Percentiles rank a stretch among this genome's conserved stretches.
phyloP scores from a whole-genome alignment of 345 rosid species.

The Lepidium didymum region DNA sequence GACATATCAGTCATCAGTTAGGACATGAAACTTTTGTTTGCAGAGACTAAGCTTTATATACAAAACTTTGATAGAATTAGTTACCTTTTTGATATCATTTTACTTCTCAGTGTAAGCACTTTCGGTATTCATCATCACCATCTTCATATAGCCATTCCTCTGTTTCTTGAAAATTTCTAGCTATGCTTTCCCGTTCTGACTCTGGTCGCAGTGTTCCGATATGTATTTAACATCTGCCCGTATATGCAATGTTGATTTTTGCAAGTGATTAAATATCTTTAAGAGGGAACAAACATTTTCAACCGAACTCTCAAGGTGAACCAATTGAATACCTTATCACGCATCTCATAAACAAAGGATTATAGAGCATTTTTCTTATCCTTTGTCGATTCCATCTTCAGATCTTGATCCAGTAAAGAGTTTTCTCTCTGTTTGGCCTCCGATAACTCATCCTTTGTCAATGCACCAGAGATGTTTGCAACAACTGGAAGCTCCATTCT shows the following conservation, averaged over 20 bases:
- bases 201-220: constrained; percentile 50
- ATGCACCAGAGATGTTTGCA: constrained; percentile 44
- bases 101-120: constrained; percentile 45
- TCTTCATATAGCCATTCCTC: constrained; percentile 84
- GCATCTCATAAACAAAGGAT: constrained; percentile 75
- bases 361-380: constrained; percentile 74
- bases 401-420: constrained; percentile 52
- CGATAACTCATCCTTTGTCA: constrained; percentile 46
- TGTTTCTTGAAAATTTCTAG: constrained; percentile 57
- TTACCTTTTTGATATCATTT: constrained; percentile 56
- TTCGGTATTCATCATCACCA: constrained; percentile 73
- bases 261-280: background rate
- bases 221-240: constrained; percentile 51
- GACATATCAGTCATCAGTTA: background rate
- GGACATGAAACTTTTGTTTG: background rate
- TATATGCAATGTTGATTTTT: background rate
- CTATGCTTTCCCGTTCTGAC: constrained; percentile 52
- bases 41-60: background rate
- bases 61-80: background rate
- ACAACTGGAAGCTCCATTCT: constrained; percentile 52
- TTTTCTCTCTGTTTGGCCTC: constrained; percentile 53
- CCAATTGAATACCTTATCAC: constrained; percentile 54
- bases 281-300: background rate
- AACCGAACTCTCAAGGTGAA: background rate
- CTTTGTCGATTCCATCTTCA: constrained; percentile 64